Evolutionary conservation across 78 protist species (phyloP).

Genomic region (Emiliania huxleyi): DNA sequence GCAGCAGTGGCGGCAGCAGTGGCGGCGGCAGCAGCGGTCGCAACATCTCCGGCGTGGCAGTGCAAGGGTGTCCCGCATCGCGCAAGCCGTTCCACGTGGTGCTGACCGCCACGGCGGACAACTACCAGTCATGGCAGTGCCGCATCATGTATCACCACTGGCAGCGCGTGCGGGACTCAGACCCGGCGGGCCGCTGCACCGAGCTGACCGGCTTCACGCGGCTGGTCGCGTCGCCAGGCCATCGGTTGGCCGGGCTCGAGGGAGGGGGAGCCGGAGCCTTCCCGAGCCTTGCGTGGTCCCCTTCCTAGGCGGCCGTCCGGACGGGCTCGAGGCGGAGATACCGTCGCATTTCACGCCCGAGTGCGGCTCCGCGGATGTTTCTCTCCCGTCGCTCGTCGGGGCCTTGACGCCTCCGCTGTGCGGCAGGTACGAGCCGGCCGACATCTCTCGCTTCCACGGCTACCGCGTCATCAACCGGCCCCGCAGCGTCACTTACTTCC

Average conservation of each 20-base stretch:
- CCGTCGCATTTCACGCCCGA: background rate
- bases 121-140: conserved; percentile 29
- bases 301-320: background rate
- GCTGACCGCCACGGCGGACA: background rate
- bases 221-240: background rate
- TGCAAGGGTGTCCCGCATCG: background rate
- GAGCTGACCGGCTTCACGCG: conserved; percentile 37
- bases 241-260: background rate
- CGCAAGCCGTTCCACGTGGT: conserved; percentile 5
- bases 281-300: too few relatives aligned
- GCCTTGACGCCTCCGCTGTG: too few relatives aligned
- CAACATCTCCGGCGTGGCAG: too few relatives aligned
- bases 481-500: background rate
- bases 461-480: conserved; percentile 21
- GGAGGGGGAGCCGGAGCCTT: too few relatives aligned
- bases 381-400: too few relatives aligned
- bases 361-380: too few relatives aligned
- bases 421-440: background rate
- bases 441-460: background rate
- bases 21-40: too few relatives aligned
- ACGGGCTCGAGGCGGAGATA: background rate
- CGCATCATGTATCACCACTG: conserved; percentile 17
- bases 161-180: background rate
- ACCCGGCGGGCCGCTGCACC: conserved; percentile 15
- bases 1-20: too few relatives aligned